Conservation (phyloP, 805 yeast species). For the Schwanniomyces pseudopolymorphus region DNA sequence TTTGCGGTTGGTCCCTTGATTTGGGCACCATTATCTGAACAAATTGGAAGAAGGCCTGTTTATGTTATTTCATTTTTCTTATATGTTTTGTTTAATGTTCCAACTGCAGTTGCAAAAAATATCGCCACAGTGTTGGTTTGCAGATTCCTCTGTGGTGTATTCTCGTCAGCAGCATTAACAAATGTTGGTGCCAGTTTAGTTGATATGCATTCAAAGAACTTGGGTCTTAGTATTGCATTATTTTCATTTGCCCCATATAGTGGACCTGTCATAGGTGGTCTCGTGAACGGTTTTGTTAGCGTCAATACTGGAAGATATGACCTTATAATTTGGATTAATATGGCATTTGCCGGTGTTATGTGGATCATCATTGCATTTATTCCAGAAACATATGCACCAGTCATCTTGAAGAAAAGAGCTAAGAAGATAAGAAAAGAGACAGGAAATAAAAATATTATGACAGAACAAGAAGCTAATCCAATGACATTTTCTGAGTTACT, state of each 20-base stretch:
- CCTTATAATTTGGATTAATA: conserved; percentile 82
- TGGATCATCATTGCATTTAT: conserved; percentile 63
- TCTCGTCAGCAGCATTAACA: conserved; percentile 78
- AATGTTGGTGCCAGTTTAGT: conserved; percentile 90
- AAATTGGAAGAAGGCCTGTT: conserved; percentile 82
- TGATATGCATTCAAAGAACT: conserved; percentile 77
- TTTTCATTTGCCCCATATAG: conserved; percentile 92
- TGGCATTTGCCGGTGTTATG: conserved; percentile 88
- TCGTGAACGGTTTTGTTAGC: conserved; percentile 83
- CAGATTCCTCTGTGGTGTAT: conserved; percentile 86
- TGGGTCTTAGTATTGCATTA: conserved; percentile 88
- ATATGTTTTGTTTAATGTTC: conserved; percentile 78
- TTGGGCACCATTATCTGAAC: conserved; percentile 89
- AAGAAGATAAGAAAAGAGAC: conserved; percentile 68
- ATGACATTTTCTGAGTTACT: conserved; percentile 67
- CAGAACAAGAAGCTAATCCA: conserved; percentile 88
- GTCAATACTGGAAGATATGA: conserved; percentile 69
- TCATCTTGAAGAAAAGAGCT: conserved; percentile 68
- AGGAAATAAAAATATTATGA: conserved; percentile 81
- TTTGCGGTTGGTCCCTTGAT: conserved; percentile 83
- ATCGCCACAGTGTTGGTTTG: conserved; percentile 79
- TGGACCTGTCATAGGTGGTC: conserved; percentile 89
- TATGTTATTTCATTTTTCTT: conserved; percentile 74
- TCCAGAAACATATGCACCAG: conserved; percentile 94
- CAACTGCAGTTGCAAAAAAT: conserved; percentile 82